These are phyloP conservation scores for Didymella exigua DNA, from an alignment of 2,329 filamentous ascomycete genomes.

Conservation along the genomic window DNA sequence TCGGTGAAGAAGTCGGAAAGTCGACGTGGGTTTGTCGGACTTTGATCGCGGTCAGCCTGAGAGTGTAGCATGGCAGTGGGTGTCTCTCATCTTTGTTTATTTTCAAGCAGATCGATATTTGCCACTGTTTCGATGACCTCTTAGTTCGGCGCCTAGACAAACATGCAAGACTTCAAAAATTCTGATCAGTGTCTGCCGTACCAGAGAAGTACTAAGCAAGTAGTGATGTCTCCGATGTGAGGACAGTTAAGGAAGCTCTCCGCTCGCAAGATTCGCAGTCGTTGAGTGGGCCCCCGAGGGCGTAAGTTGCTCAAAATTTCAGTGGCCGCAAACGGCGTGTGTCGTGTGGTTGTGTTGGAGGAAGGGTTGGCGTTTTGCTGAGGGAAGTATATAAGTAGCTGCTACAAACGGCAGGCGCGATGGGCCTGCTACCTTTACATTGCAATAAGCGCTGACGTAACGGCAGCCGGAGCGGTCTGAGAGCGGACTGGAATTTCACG, in stretches of 20 bases:
- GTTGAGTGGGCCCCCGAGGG: not conserved
- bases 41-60: not conserved
- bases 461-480: not conserved
- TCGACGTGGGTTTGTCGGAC: not conserved
- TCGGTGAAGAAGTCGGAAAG: not conserved
- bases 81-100: not conserved
- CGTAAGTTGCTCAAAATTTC: not conserved
- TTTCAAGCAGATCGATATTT: not conserved
- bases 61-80: too few relatives aligned
- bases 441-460: not conserved
- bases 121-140: not conserved
- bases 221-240: not conserved
- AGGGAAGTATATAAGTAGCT: not conserved
- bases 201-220: not conserved
- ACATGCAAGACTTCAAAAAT: not conserved
- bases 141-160: not conserved
- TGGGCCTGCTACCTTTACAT: constrained; percentile 3
- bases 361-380: not conserved
- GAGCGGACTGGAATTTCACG: not conserved
- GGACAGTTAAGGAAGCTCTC: not conserved
- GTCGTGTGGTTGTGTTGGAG: not conserved
- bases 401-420: not conserved
- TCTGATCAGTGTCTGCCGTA: not conserved
- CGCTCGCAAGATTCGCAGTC: not conserved
- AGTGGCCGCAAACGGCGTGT: not conserved